phyloP scores from a whole-genome alignment of 2,329 filamentous ascomycete genomes.

The Grosmannia serpens region DNA sequence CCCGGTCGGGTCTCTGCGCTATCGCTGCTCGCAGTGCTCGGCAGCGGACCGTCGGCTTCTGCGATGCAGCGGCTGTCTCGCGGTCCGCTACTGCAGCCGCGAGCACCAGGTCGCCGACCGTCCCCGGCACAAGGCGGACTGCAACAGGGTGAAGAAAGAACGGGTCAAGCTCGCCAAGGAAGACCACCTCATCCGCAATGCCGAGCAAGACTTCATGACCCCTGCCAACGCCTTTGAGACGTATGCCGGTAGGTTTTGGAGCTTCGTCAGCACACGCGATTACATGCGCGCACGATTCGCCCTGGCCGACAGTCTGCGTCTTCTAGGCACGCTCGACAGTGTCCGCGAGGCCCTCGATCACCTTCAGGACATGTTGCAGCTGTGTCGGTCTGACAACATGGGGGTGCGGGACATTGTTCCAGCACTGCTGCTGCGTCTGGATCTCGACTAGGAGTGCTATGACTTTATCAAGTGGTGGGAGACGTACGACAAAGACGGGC shows the following conservation, averaged over 20 bases:
- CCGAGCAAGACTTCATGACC: background rate
- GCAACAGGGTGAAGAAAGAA: background rate
- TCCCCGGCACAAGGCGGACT: background rate
- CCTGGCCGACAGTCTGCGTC: background rate
- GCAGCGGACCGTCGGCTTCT: background rate
- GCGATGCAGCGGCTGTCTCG: background rate
- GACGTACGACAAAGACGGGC: slow-evolving; percentile 8
- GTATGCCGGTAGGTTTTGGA: background rate
- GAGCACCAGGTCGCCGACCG: background rate
- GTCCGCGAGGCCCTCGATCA: background rate
- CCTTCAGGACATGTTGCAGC: slow-evolving; percentile 2
- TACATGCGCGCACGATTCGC: background rate
- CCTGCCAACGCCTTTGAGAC: background rate
- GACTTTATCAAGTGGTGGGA: slow-evolving; percentile 36
- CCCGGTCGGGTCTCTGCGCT: background rate
- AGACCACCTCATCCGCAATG: background rate
- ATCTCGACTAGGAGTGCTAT: slow-evolving; percentile 24
- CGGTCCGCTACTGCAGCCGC: background rate
- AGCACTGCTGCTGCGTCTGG: slow-evolving; percentile 17
- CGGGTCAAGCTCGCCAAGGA: background rate
- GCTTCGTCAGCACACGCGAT: background rate
- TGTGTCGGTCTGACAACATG: slow-evolving; percentile 7
- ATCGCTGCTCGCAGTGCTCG: background rate
- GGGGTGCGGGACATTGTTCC: slow-evolving; percentile 7
- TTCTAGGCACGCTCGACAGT: background rate